Conservation (phyloP, 805 yeast genomes). For the Barnettozyma siamensis region DNA sequence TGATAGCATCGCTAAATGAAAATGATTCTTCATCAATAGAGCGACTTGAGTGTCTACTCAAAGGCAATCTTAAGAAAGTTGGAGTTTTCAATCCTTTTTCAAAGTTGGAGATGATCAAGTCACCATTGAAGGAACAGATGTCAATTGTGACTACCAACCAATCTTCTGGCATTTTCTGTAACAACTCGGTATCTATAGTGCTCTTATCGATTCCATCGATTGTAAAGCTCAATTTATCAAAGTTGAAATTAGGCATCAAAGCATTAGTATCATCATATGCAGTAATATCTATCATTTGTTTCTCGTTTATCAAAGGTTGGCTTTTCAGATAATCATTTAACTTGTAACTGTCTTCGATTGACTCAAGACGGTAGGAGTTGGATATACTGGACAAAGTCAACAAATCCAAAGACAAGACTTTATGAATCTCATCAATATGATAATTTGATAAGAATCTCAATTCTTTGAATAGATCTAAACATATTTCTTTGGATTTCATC, state of each 20-base stretch:
- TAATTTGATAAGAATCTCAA: conserved; percentile 23
- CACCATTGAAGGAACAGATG: conserved; percentile 50
- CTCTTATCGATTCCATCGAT: conserved; percentile 3
- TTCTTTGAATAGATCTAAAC: conserved; percentile 14
- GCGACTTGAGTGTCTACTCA: conserved; percentile 43
- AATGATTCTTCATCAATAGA: conserved; percentile 38
- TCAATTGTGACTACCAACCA: conserved; percentile 64
- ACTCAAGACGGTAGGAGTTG: conserved; percentile 15
- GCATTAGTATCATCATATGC: conserved; percentile 4
- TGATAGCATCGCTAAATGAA: conserved; percentile 40
- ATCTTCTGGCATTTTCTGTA: conserved; percentile 30
- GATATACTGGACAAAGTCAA: conserved; percentile 25
- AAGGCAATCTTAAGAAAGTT: conserved; percentile 51
- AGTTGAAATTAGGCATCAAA: conserved; percentile 16
- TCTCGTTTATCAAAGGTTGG: conserved; percentile 25
- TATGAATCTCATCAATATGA: conserved; percentile 23
- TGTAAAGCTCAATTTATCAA: conserved; percentile 4
- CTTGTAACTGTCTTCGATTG: conserved; percentile 17
- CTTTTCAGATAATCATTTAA: conserved; percentile 25
- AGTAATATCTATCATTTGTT: conserved; percentile 17
- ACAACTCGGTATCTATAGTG: conserved; percentile 7
- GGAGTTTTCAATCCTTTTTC: conserved; percentile 32
- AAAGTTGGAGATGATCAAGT: conserved; percentile 47
- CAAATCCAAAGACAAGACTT: conserved; percentile 19
- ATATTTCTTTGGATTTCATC: conserved; percentile 19